Evolutionary conservation across 352 stramenopile genomes (phyloP), one percentile per base, ranked within the genome.

Genomic region (Globisporangium polare): DNA sequence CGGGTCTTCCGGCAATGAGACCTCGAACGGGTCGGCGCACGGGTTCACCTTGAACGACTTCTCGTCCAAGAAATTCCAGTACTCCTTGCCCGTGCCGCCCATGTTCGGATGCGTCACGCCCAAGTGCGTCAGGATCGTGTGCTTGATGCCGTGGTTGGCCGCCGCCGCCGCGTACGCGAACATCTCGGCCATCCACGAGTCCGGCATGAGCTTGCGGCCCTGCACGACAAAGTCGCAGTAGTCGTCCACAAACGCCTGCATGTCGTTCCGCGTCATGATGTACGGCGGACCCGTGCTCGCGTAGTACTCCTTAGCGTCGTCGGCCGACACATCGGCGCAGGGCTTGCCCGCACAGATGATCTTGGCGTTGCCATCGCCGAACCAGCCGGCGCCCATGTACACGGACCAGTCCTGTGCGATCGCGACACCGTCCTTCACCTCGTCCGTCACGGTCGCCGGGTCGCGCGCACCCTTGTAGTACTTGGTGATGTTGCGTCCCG

Each of bases 251-350:
- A 77, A 60, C 5, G 20, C 10, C 8, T 42, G 4, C 46, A 71
- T 64, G 51, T 75, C 67, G 53, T 62, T 17, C 42, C 49, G 56
- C 24, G 70, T 73, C 55, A 89, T 75, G 43, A 75, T 75, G 65
- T 77, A 77, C 58, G 67, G 70, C 22, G 70, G 67, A 0, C 70
- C 70, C 1, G 43, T 35, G 24, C 69, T 57, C 5, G 27, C 47
- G 60, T 72, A 77, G 60, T 63, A 74, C 49, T 77, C 69, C 13
- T 29, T 37, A 0, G 27, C 66, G 12, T 76, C 69, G 3, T 63
- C 55, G 8, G 26, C 13, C 3, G 35, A 50, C 17, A 72, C 50
- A 18, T 62, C 15, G 0, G 29, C 35, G n/a, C 69, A 72, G 15
- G 62, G 65, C 45, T 54, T 41, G 10, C 13, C 53, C 0, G 27